phyloP scores from a whole-genome alignment of 1,139 yeast species.

The Geotrichum aggregatum region DNA sequence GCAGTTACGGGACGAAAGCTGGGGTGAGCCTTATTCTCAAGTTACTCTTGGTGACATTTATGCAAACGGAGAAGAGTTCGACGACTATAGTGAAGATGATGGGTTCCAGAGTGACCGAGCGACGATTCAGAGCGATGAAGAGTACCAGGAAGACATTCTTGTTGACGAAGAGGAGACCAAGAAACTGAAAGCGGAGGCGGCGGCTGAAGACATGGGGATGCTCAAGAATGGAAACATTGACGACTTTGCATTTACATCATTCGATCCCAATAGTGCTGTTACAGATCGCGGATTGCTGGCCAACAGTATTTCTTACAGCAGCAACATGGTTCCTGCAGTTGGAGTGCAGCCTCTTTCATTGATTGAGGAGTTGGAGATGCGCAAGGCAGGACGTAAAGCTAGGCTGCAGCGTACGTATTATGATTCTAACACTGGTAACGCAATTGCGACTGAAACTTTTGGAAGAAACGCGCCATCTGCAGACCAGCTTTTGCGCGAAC shows the following conservation, averaged over 20 bases:
- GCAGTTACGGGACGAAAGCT: conserved; percentile 14
- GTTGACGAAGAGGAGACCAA: conserved; percentile 14
- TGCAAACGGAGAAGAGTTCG: neutral
- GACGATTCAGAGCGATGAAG: conserved; percentile 20
- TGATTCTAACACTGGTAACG: conserved; percentile 27
- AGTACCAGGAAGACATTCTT: conserved; percentile 21
- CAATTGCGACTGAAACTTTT: conserved; percentile 21
- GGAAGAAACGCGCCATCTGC: conserved; percentile 23
- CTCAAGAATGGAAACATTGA: conserved; percentile 25
- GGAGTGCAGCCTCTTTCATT: conserved; percentile 34
- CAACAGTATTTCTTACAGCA: conserved; percentile 21
- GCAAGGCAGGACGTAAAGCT: conserved; percentile 36
- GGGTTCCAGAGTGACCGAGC: conserved; percentile 20
- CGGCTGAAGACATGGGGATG: conserved; percentile 1
- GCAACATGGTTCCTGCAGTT: conserved; percentile 22
- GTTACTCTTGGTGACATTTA: neutral
- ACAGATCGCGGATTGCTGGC: conserved; percentile 23
- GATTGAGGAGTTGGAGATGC: conserved; percentile 40
- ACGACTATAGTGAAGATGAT: conserved; percentile 14
- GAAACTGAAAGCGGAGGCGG: conserved; percentile 11
- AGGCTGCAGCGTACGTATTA: conserved; percentile 31
- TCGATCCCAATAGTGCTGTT: conserved; percentile 31
- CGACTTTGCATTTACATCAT: conserved; percentile 34
- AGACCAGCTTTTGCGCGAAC: conserved; percentile 19
- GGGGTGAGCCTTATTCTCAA: conserved; percentile 11